phyloP scores from a whole-genome alignment of 345 rosid genomes.

The Camelina hispida region DNA sequence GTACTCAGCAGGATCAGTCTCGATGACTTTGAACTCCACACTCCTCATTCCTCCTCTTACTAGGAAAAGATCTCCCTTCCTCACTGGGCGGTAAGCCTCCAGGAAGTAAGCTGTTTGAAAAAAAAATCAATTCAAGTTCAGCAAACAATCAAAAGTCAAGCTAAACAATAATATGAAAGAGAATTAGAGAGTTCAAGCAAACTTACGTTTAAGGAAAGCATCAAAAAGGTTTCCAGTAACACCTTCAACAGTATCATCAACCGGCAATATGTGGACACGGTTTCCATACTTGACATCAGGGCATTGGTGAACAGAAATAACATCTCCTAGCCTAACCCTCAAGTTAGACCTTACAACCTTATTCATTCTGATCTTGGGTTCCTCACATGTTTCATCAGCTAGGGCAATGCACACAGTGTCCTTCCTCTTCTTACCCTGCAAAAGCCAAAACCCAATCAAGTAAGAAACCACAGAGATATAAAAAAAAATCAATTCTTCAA shows the following conservation, averaged over 20 bases:
- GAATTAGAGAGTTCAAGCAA: conserved; percentile 14
- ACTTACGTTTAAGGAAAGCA: conserved; percentile 92
- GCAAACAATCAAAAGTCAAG: conserved; percentile 4
- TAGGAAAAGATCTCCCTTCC: conserved; percentile 93
- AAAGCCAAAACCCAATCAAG: conserved; percentile 15
- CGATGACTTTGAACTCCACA: conserved; percentile 86
- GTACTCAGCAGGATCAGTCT: conserved; percentile 88
- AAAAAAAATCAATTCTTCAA: not conserved
- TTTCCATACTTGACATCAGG: conserved; percentile 93
- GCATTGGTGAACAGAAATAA: conserved; percentile 86
- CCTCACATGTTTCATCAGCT: conserved; percentile 82
- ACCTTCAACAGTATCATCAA: conserved; percentile 92
- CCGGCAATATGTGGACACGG: conserved; percentile 91
- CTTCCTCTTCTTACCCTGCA: conserved; percentile 83
- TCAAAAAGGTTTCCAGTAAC: conserved; percentile 93
- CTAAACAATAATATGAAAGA: not conserved
- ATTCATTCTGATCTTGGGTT: conserved; percentile 89
- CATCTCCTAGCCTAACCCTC: conserved; percentile 93
- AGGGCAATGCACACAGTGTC: conserved; percentile 88
- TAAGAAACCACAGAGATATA: not conserved
- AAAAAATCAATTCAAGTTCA: conserved; percentile 24
- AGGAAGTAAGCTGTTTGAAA: conserved; percentile 84
- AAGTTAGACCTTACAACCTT: conserved; percentile 85
- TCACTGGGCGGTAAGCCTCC: conserved; percentile 96
- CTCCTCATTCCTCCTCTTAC: conserved; percentile 99